A percentile compares a stretch with the other conserved stretches of the same genome.
Evolutionary conservation across 1,284 basidiomycete genomes (phyloP).

Genomic region (Heterobasidion annosum): DNA sequence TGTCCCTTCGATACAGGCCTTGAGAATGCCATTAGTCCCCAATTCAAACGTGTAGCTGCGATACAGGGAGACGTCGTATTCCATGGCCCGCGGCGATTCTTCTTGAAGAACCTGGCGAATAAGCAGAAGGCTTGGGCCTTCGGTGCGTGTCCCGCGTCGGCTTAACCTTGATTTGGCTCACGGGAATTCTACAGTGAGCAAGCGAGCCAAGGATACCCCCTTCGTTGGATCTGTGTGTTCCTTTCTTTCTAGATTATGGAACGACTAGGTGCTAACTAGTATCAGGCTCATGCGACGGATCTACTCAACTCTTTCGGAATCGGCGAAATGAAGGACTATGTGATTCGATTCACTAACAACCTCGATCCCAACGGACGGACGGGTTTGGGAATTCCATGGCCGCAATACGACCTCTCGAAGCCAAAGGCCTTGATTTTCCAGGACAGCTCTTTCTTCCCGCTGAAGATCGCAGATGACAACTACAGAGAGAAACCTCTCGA

Average conservation of each 20-base stretch:
- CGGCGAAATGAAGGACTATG: conserved; percentile 10
- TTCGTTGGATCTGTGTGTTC: conserved; percentile 9
- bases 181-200: conserved; percentile 6
- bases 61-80: conserved; percentile 21
- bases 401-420: conserved; percentile 29
- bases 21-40: conserved; percentile 8
- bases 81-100: conserved; percentile 10
- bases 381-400: conserved; percentile 29
- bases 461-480: conserved; percentile 24
- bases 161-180: background rate
- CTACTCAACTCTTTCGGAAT: conserved; percentile 19
- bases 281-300: conserved; percentile 29
- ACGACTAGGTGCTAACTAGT: background rate
- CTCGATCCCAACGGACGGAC: conserved; percentile 39
- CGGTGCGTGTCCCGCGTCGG: background rate
- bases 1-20: conserved; percentile 19
- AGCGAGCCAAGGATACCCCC: conserved; percentile 7
- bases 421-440: conserved; percentile 35
- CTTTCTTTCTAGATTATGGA: background rate
- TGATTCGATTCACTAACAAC: conserved; percentile 24
- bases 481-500: conserved; percentile 24
- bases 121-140: conserved; percentile 11
- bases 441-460: conserved; percentile 27
- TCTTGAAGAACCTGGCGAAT: conserved; percentile 6
- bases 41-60: conserved; percentile 20